Conservation (phyloP, 1,139 yeast species). For the Lodderomyces elongisporus region DNA sequence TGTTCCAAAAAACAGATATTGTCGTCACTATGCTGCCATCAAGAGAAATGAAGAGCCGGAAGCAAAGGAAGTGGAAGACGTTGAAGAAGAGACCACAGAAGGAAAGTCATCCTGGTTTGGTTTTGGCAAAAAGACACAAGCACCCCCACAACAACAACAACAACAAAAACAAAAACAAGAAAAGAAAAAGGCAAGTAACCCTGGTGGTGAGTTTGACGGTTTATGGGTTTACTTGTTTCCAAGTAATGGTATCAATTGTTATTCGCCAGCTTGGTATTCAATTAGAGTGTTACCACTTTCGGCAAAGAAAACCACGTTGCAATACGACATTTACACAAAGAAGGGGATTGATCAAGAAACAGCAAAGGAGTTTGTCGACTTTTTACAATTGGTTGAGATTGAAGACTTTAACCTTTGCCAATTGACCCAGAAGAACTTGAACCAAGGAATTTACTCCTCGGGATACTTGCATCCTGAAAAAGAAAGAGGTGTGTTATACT, state of each 20-base stretch:
- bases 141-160: not conserved
- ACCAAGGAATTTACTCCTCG: constrained; percentile 53
- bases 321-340: constrained; percentile 58
- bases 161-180: constrained; percentile 11
- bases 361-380: constrained; percentile 58
- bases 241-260: constrained; percentile 55
- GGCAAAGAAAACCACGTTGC: constrained; percentile 51
- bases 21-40: constrained; percentile 47
- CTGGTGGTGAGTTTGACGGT: constrained; percentile 58
- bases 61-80: constrained; percentile 11
- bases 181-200: constrained; percentile 30
- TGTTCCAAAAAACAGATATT: constrained; percentile 53
- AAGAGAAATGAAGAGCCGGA: constrained; percentile 15
- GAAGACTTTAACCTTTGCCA: constrained; percentile 58
- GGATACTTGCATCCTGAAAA: constrained; percentile 56
- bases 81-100: constrained; percentile 10
- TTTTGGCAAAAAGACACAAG: constrained; percentile 33
- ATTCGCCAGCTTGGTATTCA: constrained; percentile 64
- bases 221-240: constrained; percentile 60
- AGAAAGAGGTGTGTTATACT: constrained; percentile 54
- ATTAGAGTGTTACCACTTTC: constrained; percentile 53
- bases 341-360: constrained; percentile 48
- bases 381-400: constrained; percentile 54
- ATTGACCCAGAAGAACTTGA: constrained; percentile 54
- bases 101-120: constrained; percentile 42